Percentiles rank a stretch among this genome's conserved stretches.
These are phyloP conservation scores for Fusarium sp. DNA, from an alignment of 2,329 filamentous ascomycete species.

Conservation along the genomic window DNA sequence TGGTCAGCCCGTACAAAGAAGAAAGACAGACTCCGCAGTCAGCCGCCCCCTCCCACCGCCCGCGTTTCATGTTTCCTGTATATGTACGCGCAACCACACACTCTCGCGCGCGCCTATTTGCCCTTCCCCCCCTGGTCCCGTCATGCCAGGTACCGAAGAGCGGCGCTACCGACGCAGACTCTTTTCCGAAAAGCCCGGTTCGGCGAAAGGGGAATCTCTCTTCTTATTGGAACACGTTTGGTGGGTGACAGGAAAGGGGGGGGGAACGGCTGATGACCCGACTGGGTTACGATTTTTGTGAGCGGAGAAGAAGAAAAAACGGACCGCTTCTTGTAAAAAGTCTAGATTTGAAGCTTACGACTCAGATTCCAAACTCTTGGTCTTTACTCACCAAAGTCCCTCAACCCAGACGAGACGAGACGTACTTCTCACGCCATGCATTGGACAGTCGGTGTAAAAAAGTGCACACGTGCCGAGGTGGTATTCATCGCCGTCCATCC, in stretches of 20 bases:
- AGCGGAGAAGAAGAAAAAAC: not conserved
- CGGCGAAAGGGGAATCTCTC: not conserved
- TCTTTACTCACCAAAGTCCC: not conserved
- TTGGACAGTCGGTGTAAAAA: not conserved
- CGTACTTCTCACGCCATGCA: not conserved
- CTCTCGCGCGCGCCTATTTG: not conserved
- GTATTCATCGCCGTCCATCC: too few relatives aligned
- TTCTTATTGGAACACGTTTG: not conserved
- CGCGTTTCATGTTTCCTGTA: not conserved
- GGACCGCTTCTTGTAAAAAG: not conserved
- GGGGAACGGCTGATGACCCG: not conserved
- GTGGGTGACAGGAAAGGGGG: not conserved
- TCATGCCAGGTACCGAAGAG: slow-evolving; percentile 21
- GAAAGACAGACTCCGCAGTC: not conserved
- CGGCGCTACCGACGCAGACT: not conserved
- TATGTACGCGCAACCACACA: not conserved
- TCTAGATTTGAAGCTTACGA: not conserved
- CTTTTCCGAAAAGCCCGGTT: not conserved
- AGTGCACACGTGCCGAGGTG: not conserved
- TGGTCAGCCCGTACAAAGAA: not conserved
- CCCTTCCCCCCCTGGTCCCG: not conserved
- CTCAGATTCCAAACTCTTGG: not conserved
- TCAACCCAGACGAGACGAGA: not conserved
- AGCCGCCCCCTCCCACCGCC: not conserved
- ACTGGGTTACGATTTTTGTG: not conserved